Evolutionary conservation across 2,329 filamentous ascomycete genomes (phyloP).

Genomic region (Ophiostoma sp.): DNA sequence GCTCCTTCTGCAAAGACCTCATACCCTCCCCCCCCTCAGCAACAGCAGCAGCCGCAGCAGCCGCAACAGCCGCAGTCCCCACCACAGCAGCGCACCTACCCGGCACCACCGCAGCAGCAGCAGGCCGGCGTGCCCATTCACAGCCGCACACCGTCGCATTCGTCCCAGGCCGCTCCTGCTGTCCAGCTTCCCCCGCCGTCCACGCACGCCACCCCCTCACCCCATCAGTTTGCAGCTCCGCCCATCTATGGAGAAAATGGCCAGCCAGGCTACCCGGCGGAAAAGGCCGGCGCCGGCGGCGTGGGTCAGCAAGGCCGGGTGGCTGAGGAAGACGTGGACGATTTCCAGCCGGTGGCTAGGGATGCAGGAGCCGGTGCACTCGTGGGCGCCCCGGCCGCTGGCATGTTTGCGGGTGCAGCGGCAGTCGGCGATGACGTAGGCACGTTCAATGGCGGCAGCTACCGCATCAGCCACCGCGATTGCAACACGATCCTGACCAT

Average conservation of each 20-base stretch:
- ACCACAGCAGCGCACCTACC: slow-evolving; percentile 32
- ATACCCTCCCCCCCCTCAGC: slow-evolving; percentile 34
- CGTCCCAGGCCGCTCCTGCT: slow-evolving; percentile 17
- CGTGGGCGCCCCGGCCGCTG: slow-evolving; percentile 38
- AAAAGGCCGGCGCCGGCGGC: slow-evolving; percentile 28
- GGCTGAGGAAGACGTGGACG: not conserved
- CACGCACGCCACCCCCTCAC: slow-evolving; percentile 19
- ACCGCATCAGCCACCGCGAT: slow-evolving; percentile 86
- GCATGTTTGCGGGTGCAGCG: slow-evolving; percentile 59
- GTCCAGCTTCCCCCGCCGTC: slow-evolving; percentile 19
- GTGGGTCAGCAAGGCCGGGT: not conserved
- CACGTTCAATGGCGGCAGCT: slow-evolving; percentile 95
- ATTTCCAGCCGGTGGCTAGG: slow-evolving; percentile 29
- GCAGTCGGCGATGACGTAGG: slow-evolving; percentile 75
- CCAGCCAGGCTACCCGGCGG: slow-evolving; percentile 30
- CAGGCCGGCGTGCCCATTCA: slow-evolving; percentile 33
- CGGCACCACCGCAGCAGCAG: slow-evolving; percentile 27
- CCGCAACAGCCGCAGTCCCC: slow-evolving; percentile 26
- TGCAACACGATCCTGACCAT: slow-evolving; percentile 84
- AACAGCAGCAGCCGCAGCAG: slow-evolving; percentile 29
- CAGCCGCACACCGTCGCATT: slow-evolving; percentile 33
- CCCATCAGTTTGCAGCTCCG: slow-evolving; percentile 29
- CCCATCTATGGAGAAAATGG: slow-evolving; percentile 32
- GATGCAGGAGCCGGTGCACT: slow-evolving; percentile 34
- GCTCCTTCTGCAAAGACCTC: slow-evolving; percentile 31